Evolutionary conservation across 805 yeast genomes (phyloP).

Genomic region (Kregervanrija pseudodelftensis): DNA sequence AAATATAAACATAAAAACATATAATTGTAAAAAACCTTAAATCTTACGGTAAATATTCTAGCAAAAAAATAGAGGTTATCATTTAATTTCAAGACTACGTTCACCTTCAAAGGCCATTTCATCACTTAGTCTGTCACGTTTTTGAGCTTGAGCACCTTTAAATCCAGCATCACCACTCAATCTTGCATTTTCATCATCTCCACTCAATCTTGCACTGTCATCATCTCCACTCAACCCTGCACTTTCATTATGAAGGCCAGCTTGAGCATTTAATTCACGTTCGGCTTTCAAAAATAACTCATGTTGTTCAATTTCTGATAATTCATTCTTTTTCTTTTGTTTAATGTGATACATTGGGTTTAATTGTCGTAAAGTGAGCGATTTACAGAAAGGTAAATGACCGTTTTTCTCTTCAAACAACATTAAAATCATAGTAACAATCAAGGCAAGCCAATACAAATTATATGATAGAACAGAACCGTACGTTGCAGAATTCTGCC

Average conservation of each 20-base stretch:
- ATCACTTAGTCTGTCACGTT: too few species aligned
- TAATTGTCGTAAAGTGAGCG: conserved; percentile 37
- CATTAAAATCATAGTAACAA: conserved; percentile 48
- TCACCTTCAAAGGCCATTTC: too few species aligned
- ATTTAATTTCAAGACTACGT: too few species aligned
- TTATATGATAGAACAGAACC: conserved; percentile 85
- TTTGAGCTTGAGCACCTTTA: too few species aligned
- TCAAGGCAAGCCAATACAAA: conserved; percentile 71
- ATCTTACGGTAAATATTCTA: too few species aligned
- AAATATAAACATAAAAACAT: too few species aligned
- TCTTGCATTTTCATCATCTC: not conserved
- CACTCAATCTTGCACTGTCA: not conserved
- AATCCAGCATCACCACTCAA: too few species aligned
- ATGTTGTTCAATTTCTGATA: conserved; percentile 40
- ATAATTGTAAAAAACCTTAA: too few species aligned
- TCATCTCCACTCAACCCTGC: not conserved
- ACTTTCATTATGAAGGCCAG: not conserved
- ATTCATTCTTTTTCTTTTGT: conserved; percentile 50
- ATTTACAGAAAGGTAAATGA: conserved; percentile 59
- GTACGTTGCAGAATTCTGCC: conserved; percentile 92
- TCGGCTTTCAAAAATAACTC: conserved; percentile 39
- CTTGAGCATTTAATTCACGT: conserved; percentile 19
- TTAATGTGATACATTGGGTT: conserved; percentile 66
- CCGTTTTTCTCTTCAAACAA: conserved; percentile 74
- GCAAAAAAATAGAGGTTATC: too few species aligned